These are phyloP conservation scores for Talaromyces sp. DNA, from an alignment of 2,329 filamentous ascomycete genomes.

Conservation along the genomic window DNA sequence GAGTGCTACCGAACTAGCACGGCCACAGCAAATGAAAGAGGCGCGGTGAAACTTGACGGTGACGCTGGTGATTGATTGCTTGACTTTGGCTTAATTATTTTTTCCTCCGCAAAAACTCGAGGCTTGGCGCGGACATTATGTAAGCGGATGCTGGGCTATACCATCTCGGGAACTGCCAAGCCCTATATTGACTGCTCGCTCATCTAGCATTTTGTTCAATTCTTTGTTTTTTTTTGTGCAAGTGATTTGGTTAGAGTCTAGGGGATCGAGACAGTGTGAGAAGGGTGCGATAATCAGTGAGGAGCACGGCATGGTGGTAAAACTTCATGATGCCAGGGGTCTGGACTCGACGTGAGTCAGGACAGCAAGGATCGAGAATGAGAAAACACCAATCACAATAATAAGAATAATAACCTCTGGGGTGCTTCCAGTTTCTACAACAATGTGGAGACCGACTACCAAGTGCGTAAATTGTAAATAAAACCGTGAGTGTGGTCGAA, in stretches of 20 bases:
- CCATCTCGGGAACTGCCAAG: not conserved
- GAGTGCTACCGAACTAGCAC: not conserved
- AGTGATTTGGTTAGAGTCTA: not conserved
- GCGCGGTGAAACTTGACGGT: not conserved
- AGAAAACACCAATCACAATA: not conserved
- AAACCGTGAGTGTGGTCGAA: not conserved
- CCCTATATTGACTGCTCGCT: not conserved
- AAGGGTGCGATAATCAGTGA: not conserved
- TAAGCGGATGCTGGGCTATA: constrained; percentile 1
- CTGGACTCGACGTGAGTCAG: not conserved
- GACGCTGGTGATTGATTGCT: not conserved
- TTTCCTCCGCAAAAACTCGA: not conserved
- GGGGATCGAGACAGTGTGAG: not conserved
- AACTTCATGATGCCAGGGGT: not conserved
- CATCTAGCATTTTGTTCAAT: not conserved
- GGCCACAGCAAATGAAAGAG: not conserved
- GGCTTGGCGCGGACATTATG: not conserved
- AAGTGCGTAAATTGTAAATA: not conserved
- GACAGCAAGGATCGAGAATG: not conserved
- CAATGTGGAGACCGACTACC: not conserved
- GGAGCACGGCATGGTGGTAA: not conserved
- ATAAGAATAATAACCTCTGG: not conserved
- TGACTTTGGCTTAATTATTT: not conserved
- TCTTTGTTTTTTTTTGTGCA: not conserved
- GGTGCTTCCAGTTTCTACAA: not conserved